A percentile compares a stretch with the other conserved stretches of the same genome.
These are phyloP conservation scores for Colletotrichum sansevieriae DNA, from an alignment of 2,329 filamentous ascomycete species.

Conservation along the genomic window DNA sequence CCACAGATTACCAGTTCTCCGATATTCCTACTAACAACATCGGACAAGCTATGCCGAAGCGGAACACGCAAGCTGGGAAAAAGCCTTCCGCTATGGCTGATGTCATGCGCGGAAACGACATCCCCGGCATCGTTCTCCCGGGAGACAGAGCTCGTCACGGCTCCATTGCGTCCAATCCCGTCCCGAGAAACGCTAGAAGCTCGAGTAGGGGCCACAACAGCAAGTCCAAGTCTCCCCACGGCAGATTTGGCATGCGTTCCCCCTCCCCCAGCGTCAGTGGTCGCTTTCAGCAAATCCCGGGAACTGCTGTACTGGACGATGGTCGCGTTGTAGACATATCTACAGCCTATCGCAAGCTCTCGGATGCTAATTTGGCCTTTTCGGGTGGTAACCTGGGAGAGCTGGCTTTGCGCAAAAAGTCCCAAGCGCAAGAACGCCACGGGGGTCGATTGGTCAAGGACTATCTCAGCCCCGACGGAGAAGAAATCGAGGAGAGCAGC, in stretches of 20 bases:
- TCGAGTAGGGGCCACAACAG: slow-evolving; percentile 50
- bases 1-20: slow-evolving; percentile 71
- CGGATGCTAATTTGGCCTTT: slow-evolving; percentile 76
- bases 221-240: slow-evolving; percentile 68
- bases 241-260: slow-evolving; percentile 53
- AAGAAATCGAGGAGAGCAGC: slow-evolving; percentile 76
- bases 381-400: slow-evolving; percentile 74
- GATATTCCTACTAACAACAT: slow-evolving; percentile 67
- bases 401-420: slow-evolving; percentile 68
- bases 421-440: slow-evolving; percentile 55
- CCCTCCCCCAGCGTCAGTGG: slow-evolving; percentile 40
- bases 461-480: slow-evolving; percentile 74
- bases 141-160: slow-evolving; percentile 59
- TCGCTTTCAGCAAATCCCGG: slow-evolving; percentile 41
- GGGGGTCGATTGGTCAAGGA: slow-evolving; percentile 76
- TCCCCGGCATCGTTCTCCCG: slow-evolving; percentile 63
- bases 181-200: slow-evolving; percentile 43
- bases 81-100: slow-evolving; percentile 62
- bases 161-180: slow-evolving; percentile 50
- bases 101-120: slow-evolving; percentile 65
- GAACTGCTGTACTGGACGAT: slow-evolving; percentile 66
- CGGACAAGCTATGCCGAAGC: slow-evolving; percentile 64
- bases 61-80: slow-evolving; percentile 60
- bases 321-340: slow-evolving; percentile 75
- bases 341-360: slow-evolving; percentile 77